These are phyloP conservation scores for Taphrina communis DNA, from an alignment of 1,139 yeast species.

Conservation along the genomic window DNA sequence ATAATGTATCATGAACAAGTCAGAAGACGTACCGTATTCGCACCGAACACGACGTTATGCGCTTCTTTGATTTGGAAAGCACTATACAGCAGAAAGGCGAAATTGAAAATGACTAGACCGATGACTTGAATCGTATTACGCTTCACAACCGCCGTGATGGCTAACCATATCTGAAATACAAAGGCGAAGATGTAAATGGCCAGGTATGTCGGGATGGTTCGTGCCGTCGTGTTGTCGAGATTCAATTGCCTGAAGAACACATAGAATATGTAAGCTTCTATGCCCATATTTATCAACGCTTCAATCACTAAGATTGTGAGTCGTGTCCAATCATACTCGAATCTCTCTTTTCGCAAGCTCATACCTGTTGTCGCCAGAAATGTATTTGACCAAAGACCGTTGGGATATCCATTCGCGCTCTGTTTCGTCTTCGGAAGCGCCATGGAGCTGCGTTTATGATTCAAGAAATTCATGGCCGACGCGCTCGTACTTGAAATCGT, in stretches of 20 bases:
- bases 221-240: conserved; percentile 33
- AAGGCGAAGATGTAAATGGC: conserved; percentile 41
- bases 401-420: conserved; percentile 19
- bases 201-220: conserved; percentile 40
- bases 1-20: too few species aligned
- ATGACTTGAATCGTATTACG: conserved; percentile 40
- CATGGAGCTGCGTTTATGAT: not conserved
- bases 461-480: not conserved
- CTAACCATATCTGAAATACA: conserved; percentile 34
- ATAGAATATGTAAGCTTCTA: conserved; percentile 39
- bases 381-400: conserved; percentile 31
- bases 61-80: conserved; percentile 38
- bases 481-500: not conserved
- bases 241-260: conserved; percentile 21
- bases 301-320: conserved; percentile 25
- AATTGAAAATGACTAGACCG: conserved; percentile 38
- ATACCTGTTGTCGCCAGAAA: conserved; percentile 32
- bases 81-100: conserved; percentile 31
- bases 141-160: conserved; percentile 29
- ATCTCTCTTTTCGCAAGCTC: not conserved
- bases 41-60: conserved; percentile 28
- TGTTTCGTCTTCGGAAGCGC: conserved; percentile 4
- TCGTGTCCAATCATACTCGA: too few species aligned
- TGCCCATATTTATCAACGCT: conserved; percentile 30
- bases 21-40: conserved; percentile 13